Conservation (phyloP, 176 grass and related monocot species). For the Aegilops tauschii region DNA sequence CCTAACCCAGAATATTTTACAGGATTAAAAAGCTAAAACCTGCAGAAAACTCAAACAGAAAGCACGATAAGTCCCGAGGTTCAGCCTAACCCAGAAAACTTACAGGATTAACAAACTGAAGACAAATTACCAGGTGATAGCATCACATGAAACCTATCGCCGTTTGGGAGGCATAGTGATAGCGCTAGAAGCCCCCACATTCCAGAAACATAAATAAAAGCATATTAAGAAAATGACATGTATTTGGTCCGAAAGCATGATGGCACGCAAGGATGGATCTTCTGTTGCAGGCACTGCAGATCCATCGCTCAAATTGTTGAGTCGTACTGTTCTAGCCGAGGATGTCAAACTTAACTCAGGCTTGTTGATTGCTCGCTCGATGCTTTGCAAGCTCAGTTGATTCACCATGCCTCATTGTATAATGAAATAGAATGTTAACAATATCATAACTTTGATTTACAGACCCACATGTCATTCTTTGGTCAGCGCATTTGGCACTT, state of each 20-base stretch:
- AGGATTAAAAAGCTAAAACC: not conserved
- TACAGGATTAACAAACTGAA: not conserved
- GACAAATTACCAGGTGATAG: not conserved
- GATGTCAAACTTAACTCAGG: not conserved
- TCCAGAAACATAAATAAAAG: not conserved
- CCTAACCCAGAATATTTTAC: not conserved
- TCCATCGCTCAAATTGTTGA: not conserved
- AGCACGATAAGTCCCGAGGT: too few relatives aligned
- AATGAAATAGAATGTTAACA: not conserved
- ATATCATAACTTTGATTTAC: conserved; percentile 14
- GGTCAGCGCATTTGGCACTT: conserved; percentile 85
- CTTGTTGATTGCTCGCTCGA: not conserved
- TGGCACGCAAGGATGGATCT: not conserved
- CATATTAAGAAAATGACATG: not conserved
- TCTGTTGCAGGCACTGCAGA: not conserved
- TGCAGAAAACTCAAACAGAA: not conserved
- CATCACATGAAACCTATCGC: not conserved
- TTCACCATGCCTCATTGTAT: not conserved
- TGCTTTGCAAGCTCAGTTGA: not conserved
- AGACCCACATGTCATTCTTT: conserved; percentile 52
- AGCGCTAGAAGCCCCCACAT: not conserved
- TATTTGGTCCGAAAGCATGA: not conserved
- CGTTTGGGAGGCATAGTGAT: not conserved
- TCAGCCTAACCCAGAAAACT: not conserved
- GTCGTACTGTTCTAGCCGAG: not conserved